Percentiles rank a stretch among this genome's conserved stretches.
phyloP scores from a whole-genome alignment of 2,329 filamentous ascomycete genomes.

The Diaporthe capsici region DNA sequence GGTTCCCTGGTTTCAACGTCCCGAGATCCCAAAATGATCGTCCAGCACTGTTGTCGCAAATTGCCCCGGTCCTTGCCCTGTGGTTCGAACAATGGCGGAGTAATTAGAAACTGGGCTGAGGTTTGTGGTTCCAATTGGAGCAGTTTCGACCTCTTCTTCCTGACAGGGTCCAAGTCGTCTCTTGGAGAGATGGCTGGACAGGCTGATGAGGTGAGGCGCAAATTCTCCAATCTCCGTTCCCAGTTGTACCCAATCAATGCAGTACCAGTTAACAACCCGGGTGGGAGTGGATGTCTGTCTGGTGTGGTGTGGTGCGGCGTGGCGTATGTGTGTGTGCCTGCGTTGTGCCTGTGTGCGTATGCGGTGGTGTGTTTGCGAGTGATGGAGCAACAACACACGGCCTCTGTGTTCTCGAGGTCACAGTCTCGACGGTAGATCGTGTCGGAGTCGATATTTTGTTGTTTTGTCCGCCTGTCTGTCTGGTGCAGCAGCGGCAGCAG shows the following conservation, averaged over 20 bases:
- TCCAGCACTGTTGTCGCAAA: conserved; percentile 18
- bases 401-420: neutral
- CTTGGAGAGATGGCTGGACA: neutral
- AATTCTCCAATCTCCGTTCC: conserved; percentile 20
- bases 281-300: neutral
- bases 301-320: neutral
- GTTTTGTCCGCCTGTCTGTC: conserved; percentile 1
- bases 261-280: neutral
- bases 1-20: conserved; percentile 14
- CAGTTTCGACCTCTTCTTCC: conserved; percentile 6
- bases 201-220: neutral
- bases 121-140: conserved; percentile 16
- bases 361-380: neutral
- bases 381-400: conserved; percentile 9
- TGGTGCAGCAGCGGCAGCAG: conserved; percentile 3
- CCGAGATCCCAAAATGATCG: conserved; percentile 6
- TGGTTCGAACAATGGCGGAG: conserved; percentile 5
- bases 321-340: neutral
- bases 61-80: conserved; percentile 13
- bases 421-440: conserved; percentile 10
- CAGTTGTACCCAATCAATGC: conserved; percentile 16
- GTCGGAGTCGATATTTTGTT: neutral
- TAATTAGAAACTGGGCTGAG: conserved; percentile 14
- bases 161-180: neutral
- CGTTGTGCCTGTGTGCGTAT: neutral